Percentiles rank a stretch among this genome's conserved stretches.
These are phyloP conservation scores for Ogataea corticis DNA, from an alignment of 805 yeast species.

Conservation along the genomic window DNA sequence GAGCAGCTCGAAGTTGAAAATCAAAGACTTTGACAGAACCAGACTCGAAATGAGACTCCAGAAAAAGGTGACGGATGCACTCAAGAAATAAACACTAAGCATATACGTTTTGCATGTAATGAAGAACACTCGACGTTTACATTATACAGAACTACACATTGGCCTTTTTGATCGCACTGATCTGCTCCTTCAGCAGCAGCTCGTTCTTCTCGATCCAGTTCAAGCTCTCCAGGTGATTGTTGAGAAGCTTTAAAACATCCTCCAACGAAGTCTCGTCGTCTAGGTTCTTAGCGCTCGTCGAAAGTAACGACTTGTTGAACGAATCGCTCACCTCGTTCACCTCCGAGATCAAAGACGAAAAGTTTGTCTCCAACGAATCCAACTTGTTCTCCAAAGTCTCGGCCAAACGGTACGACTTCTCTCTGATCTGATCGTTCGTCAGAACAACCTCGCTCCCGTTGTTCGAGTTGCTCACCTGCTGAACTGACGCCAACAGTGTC, in stretches of 20 bases:
- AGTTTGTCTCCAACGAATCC: conserved; percentile 73
- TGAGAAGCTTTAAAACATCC: conserved; percentile 77
- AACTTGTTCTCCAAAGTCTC: conserved; percentile 80
- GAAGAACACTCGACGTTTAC: background rate
- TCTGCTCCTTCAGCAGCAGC: conserved; percentile 61
- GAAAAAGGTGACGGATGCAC: conserved; percentile 41
- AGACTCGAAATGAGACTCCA: conserved; percentile 50
- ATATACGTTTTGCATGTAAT: background rate
- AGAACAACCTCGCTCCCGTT: conserved; percentile 34
- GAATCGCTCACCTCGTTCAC: conserved; percentile 82
- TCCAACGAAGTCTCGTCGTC: conserved; percentile 45
- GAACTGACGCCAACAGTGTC: conserved; percentile 40
- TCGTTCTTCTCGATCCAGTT: conserved; percentile 83
- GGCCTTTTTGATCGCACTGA: conserved; percentile 42
- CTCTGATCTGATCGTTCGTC: conserved; percentile 82
- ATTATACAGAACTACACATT: conserved; percentile 1
- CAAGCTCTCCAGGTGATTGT: conserved; percentile 86
- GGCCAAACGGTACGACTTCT: conserved; percentile 84
- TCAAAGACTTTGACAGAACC: conserved; percentile 43
- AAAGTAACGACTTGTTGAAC: conserved; percentile 60
- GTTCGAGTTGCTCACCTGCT: conserved; percentile 21
- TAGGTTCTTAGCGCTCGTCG: conserved; percentile 23
- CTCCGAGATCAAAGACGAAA: conserved; percentile 73
- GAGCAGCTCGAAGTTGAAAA: background rate
- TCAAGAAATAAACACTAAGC: conserved; percentile 27